These are phyloP conservation scores for Alternaria alternata DNA, from an alignment of 2,329 filamentous ascomycete genomes.

Conservation along the genomic window DNA sequence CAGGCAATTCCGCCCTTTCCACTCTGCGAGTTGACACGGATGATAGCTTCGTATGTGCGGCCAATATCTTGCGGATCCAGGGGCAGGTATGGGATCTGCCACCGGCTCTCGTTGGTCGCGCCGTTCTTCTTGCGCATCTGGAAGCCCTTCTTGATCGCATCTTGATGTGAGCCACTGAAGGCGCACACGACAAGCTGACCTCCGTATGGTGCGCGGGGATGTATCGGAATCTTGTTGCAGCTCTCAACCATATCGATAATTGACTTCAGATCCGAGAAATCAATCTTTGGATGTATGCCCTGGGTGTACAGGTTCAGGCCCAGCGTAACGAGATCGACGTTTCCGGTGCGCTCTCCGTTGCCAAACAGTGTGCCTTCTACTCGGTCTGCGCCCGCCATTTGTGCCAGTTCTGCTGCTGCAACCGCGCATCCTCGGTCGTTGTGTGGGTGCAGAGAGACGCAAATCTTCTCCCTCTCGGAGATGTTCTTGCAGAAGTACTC, in stretches of 20 bases:
- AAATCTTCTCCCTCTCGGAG: conserved; percentile 83
- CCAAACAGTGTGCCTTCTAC: conserved; percentile 95
- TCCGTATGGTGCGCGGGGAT: conserved; percentile 88
- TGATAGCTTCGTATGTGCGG: conserved; percentile 96
- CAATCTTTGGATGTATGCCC: conserved; percentile 82
- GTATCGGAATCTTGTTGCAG: conserved; percentile 93
- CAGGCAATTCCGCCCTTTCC: conserved; percentile 95
- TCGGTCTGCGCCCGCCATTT: conserved; percentile 95
- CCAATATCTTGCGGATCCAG: conserved; percentile 94
- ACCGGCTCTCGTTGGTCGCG: conserved; percentile 70
- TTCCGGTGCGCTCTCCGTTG: conserved; percentile 94
- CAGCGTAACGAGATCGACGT: conserved; percentile 92
- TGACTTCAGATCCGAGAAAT: conserved; percentile 87
- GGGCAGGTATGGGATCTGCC: conserved; percentile 91
- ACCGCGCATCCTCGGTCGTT: conserved; percentile 93
- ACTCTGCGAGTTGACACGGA: conserved; percentile 95
- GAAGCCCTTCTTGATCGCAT: conserved; percentile 93
- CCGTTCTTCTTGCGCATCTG: conserved; percentile 70
- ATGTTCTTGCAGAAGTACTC: conserved; percentile 94
- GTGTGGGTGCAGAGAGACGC: conserved; percentile 90
- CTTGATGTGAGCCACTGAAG: conserved; percentile 91
- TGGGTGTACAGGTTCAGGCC: conserved; percentile 95
- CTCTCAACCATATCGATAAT: conserved; percentile 91
- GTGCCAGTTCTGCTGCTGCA: conserved; percentile 87
- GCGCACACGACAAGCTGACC: conserved; percentile 91